Evolutionary conservation across 2,329 filamentous ascomycete genomes (phyloP), one percentile per base, ranked within the genome.

Genomic region (Tolypocladium sp.): DNA sequence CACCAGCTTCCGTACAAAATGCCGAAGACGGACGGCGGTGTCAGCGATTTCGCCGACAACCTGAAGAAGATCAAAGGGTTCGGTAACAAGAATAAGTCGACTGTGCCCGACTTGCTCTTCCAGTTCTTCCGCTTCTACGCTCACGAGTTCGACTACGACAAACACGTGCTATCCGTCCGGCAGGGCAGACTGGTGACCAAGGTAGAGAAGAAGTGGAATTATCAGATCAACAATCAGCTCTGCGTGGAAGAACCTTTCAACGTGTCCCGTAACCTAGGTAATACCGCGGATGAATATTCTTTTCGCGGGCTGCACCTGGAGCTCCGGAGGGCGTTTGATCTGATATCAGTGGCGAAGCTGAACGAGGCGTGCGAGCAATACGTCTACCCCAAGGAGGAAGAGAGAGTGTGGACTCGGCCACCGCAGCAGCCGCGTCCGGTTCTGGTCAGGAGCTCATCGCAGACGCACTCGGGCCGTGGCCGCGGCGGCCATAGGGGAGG

Each of bases 171-270:
- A 44, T 97, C 94, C 1, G 88, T 99, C 56, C 86, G 92, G 27
- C 82, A 89, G 66, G 94, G 93, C 13, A 88, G 83, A 66, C 76
- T 92, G 59, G 76, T 96, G 59, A 86, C 87, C 10, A 93, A 96
- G 71, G 82, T 85, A 62, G 91, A 91, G 59, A 97, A 97, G 77
- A 87, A 87, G 33, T 97, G 94, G 94, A 85, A 92, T 68, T 80
- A 89, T 56, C 80, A 84, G 41, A 77, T 88, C 59, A 92, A 92
- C 68, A 94, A 96, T 68, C 86, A 89, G 63, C 81, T 99, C 38
- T 97, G 93, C 70, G 91, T 99, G 13, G 94, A 99, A 71, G 94
- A 99, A 72, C 94, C 94, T 0, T 99, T 99, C 79, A 99, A 96
- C 68, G 88, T 82, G 4, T 82, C 82, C 41, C 85, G 94, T 49